Conservation (phyloP, 2,329 filamentous ascomycete species). For the Pseudogymnoascus sp. region DNA sequence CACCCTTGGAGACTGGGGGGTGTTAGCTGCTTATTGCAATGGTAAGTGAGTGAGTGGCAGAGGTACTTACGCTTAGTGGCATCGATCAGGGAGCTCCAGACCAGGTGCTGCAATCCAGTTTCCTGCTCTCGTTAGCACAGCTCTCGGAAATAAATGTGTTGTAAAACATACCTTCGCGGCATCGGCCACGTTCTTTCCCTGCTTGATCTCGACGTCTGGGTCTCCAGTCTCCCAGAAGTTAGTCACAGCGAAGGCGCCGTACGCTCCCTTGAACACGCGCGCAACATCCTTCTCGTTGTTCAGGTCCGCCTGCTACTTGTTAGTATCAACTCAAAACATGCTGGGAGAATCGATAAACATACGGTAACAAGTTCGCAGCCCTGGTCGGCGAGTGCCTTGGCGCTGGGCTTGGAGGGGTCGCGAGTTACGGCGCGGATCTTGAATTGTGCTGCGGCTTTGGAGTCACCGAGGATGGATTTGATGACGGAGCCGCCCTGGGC, state of each 20-base stretch:
- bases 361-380: conserved; percentile 38
- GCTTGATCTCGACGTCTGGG: conserved; percentile 35
- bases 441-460: conserved; percentile 32
- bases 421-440: conserved; percentile 41
- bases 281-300: conserved; percentile 33
- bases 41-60: background rate
- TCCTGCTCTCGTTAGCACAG: conserved; percentile 21
- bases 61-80: conserved; percentile 31
- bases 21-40: background rate
- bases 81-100: conserved; percentile 38
- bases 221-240: conserved; percentile 29
- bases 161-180: conserved; percentile 32
- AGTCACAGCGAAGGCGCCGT: conserved; percentile 26
- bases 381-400: conserved; percentile 31
- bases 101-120: conserved; percentile 36
- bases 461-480: conserved; percentile 39
- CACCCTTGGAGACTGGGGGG: conserved; percentile 32
- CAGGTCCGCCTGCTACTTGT: conserved; percentile 30
- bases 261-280: conserved; percentile 23
- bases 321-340: background rate
- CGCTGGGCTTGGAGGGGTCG: conserved; percentile 33
- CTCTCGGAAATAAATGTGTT: background rate
- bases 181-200: conserved; percentile 40
- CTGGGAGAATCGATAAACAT: conserved; percentile 10
- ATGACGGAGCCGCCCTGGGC: conserved; percentile 46